These are phyloP conservation scores for Fusarium domesticum DNA, from an alignment of 2,329 filamentous ascomycete genomes.

Conservation along the genomic window DNA sequence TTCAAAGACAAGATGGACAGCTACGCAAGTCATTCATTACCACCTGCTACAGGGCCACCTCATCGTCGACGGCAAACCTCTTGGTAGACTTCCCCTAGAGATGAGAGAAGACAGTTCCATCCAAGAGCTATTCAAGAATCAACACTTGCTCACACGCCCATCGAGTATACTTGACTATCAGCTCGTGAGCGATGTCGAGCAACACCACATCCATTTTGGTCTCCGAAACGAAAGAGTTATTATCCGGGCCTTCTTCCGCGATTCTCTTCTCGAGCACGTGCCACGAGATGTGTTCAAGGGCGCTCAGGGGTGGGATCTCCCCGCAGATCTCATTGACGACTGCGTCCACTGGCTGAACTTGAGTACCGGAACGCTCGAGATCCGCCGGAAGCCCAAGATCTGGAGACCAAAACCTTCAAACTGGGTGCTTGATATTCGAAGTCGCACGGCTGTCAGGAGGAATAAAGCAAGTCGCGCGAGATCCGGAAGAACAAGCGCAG, in stretches of 20 bases:
- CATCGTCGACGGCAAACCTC: conserved; percentile 35
- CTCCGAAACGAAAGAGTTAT: conserved; percentile 39
- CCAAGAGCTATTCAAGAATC: conserved; percentile 51
- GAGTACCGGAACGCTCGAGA: conserved; percentile 41
- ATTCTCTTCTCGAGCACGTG: conserved; percentile 33
- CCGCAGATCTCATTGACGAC: conserved; percentile 45
- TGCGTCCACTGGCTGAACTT: conserved; percentile 62
- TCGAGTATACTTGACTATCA: conserved; percentile 54
- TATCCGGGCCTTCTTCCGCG: conserved; percentile 38
- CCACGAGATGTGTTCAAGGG: conserved; percentile 32
- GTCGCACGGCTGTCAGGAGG: conserved; percentile 16
- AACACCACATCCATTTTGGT: conserved; percentile 51
- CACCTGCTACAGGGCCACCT: conserved; percentile 35
- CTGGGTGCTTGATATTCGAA: conserved; percentile 36
- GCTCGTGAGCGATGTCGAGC: conserved; percentile 22
- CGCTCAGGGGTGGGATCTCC: conserved; percentile 44
- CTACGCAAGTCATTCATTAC: conserved; percentile 31
- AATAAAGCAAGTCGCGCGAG: conserved; percentile 7
- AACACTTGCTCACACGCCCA: conserved; percentile 50
- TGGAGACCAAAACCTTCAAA: conserved; percentile 28
- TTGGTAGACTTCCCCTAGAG: conserved; percentile 49
- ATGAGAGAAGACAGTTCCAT: conserved; percentile 45
- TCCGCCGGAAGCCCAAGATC: conserved; percentile 42
- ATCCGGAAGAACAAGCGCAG: neutral
- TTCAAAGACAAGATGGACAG: neutral